Evolutionary conservation across 768 basidiomycete species (phyloP).

Genomic region (Chalciporus pseudorubinellus): DNA sequence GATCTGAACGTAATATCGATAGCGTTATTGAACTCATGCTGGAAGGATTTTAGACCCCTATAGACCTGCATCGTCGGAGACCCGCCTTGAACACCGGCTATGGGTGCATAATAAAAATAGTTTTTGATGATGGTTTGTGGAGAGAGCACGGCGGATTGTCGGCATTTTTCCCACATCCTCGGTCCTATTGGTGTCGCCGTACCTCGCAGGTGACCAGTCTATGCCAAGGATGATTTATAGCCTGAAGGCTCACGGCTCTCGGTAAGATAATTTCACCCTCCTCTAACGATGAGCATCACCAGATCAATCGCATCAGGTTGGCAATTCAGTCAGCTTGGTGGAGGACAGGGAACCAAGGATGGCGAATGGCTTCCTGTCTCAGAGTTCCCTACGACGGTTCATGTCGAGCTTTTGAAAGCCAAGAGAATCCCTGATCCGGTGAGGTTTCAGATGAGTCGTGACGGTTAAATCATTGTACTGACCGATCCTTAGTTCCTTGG

Average conservation of each 20-base stretch:
- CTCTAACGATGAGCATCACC: slow-evolving; percentile 16
- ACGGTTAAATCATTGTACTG: slow-evolving; percentile 1
- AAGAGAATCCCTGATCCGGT: slow-evolving; percentile 83
- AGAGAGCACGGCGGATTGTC: slow-evolving; percentile 9
- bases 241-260: neutral
- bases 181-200: neutral
- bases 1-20: neutral
- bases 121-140: neutral
- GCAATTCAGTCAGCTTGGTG: slow-evolving; percentile 67
- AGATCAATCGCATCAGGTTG: slow-evolving; percentile 46
- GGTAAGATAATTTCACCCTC: neutral
- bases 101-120: neutral
- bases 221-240: slow-evolving; percentile 4
- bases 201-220: slow-evolving; percentile 1
- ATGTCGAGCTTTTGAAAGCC: slow-evolving; percentile 76
- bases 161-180: slow-evolving; percentile 1
- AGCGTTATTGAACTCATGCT: too few relatives aligned
- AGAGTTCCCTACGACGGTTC: slow-evolving; percentile 79
- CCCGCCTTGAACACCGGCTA: neutral
- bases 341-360: slow-evolving; percentile 53
- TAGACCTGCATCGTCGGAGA: neutral
- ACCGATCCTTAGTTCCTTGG: slow-evolving; percentile 56
- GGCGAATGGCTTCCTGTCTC: slow-evolving; percentile 67
- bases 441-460: slow-evolving; percentile 27
- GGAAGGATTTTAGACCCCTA: neutral